phyloP scores from a whole-genome alignment of 306 rosid species.

The Cucurbita argyrosperma region DNA sequence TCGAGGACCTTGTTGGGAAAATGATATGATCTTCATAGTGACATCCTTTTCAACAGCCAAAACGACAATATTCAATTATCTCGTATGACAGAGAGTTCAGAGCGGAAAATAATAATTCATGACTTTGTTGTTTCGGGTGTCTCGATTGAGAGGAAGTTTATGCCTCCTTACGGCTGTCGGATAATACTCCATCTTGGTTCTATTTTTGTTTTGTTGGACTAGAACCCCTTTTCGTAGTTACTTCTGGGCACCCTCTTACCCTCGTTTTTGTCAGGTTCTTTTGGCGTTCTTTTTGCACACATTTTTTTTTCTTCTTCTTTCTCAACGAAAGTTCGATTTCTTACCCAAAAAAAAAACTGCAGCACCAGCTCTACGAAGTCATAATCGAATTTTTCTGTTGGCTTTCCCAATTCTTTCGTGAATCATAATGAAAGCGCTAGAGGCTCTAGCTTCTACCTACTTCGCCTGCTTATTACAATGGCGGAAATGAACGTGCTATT shows the following conservation, averaged over 20 bases:
- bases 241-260: neutral
- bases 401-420: no score
- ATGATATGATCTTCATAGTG: slow-evolving; percentile 52
- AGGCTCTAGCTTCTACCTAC: neutral
- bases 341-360: no score
- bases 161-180: neutral
- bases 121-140: neutral
- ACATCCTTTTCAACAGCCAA: slow-evolving; percentile 46
- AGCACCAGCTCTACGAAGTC: no score
- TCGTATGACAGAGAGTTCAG: no score
- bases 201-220: neutral
- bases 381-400: no score
- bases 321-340: no score
- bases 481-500: neutral
- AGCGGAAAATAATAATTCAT: neutral
- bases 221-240: neutral
- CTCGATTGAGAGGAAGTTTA: neutral
- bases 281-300: neutral
- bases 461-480: neutral
- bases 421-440: no score
- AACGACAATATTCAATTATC: slow-evolving; percentile 7
- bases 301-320: no score
- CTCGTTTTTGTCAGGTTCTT: no score
- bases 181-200: neutral
- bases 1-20: slow-evolving; percentile 76